Conservation (phyloP, 192 early-diverging fungal species). For the Irineochytrium annulatum region DNA sequence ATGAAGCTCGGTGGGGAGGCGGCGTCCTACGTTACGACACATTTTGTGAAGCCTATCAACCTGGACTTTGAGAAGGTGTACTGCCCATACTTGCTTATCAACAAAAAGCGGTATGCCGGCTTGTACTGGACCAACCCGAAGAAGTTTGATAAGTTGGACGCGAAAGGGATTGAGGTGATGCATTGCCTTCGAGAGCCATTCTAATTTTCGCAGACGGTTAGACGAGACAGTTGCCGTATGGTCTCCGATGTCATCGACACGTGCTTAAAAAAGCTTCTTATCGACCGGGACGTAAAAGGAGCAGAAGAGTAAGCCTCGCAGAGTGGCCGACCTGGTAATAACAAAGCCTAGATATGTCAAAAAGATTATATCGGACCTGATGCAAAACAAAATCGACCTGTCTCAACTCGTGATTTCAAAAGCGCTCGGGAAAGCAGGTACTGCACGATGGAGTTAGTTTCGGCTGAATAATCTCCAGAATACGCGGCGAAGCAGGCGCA, state of each 20-base stretch:
- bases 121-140: slow-evolving; percentile 94
- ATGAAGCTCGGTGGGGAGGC: slow-evolving; percentile 86
- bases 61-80: slow-evolving; percentile 99
- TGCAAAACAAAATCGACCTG: slow-evolving; percentile 96
- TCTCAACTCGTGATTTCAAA: slow-evolving; percentile 96
- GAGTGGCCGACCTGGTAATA: not conserved
- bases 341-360: slow-evolving; percentile 78
- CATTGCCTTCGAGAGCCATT: not conserved
- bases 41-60: slow-evolving; percentile 91
- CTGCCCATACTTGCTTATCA: slow-evolving; percentile 94
- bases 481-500: slow-evolving; percentile 95
- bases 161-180: slow-evolving; percentile 91
- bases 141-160: slow-evolving; percentile 93
- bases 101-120: slow-evolving; percentile 97
- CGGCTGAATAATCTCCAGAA: slow-evolving; percentile 45
- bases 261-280: slow-evolving; percentile 81
- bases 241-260: slow-evolving; percentile 91
- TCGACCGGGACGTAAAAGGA: slow-evolving; percentile 83
- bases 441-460: slow-evolving; percentile 3
- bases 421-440: slow-evolving; percentile 81
- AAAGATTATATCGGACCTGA: slow-evolving; percentile 79
- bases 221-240: slow-evolving; percentile 91
- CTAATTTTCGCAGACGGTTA: slow-evolving; percentile 67
- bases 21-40: slow-evolving; percentile 75
- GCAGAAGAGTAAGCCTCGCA: slow-evolving; percentile 60